Evolutionary conservation across 2,329 filamentous ascomycete species (phyloP).

Genomic region (Aureobasidium uvarum): DNA sequence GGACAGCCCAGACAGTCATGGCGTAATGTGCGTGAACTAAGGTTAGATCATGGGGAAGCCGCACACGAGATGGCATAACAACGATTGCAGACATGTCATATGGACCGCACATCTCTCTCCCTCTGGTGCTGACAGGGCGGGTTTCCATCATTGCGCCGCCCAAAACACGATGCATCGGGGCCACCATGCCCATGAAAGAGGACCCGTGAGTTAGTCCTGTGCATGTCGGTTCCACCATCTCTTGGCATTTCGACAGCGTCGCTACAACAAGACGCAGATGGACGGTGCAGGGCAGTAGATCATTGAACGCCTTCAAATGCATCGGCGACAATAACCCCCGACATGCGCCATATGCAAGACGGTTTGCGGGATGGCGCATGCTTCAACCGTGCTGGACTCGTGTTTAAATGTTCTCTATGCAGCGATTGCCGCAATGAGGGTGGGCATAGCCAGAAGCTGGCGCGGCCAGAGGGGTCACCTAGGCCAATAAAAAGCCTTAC

Average conservation of each 20-base stretch:
- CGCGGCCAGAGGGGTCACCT: constrained; percentile 6
- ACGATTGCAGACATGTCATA: constrained; percentile 25
- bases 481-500: constrained; percentile 1
- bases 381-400: constrained; percentile 8
- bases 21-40: constrained; percentile 25
- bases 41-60: constrained; percentile 23
- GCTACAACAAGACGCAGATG: constrained; percentile 17
- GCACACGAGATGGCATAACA: constrained; percentile 15
- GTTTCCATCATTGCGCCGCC: background rate
- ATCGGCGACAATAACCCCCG: constrained; percentile 17
- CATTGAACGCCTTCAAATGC: constrained; percentile 14
- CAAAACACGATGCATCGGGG: constrained; percentile 17
- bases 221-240: constrained; percentile 17
- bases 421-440: constrained; percentile 17
- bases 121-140: constrained; percentile 23
- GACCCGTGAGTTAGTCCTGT: constrained; percentile 18
- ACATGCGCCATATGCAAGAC: constrained; percentile 6
- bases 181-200: constrained; percentile 8
- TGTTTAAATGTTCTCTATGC: constrained; percentile 19
- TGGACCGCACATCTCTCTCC: constrained; percentile 17
- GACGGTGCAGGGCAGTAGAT: constrained; percentile 13
- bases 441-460: constrained; percentile 19
- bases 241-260: constrained; percentile 20
- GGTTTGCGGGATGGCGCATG: constrained; percentile 5
- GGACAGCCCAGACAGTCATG: constrained; percentile 25